phyloP scores from a whole-genome alignment of 495 filamentous ascomycete genomes.

The Aspergillus indologenus region DNA sequence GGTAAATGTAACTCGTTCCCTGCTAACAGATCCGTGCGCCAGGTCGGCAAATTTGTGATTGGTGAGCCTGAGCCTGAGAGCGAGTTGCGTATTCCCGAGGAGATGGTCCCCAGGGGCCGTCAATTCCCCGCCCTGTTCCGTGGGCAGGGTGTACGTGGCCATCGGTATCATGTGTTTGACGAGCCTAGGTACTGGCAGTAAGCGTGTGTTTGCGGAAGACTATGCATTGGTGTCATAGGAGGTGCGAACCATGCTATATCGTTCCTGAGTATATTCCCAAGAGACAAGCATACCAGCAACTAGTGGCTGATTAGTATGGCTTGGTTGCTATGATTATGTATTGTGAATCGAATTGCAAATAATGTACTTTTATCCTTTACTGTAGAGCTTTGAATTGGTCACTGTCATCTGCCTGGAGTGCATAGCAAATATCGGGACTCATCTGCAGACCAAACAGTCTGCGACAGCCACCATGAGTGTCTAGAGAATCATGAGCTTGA shows the following conservation, averaged over 20 bases:
- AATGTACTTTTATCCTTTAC: not conserved
- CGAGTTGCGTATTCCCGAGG: constrained; percentile 57
- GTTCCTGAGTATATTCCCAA: constrained; percentile 8
- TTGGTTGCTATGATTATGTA: constrained; percentile 10
- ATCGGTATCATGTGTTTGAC: constrained; percentile 94
- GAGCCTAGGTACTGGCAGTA: constrained; percentile 74
- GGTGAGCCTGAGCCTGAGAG: constrained; percentile 63
- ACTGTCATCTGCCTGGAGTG: not conserved
- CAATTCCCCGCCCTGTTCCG: constrained; percentile 87
- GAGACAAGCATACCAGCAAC: constrained; percentile 4
- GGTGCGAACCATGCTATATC: not conserved
- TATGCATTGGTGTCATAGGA: not conserved
- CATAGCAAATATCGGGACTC: not conserved
- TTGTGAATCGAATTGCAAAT: constrained; percentile 2
- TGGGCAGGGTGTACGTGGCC: constrained; percentile 82
- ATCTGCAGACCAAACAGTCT: no score
- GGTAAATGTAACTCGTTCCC: constrained; percentile 1
- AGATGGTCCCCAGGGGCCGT: constrained; percentile 68
- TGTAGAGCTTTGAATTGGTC: not conserved
- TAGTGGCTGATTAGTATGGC: not conserved
- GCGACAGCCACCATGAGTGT: no score
- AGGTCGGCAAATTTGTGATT: constrained; percentile 92
- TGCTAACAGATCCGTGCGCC: constrained; percentile 16
- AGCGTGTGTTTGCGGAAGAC: constrained; percentile 2
- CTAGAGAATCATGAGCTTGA: no score